Percentiles rank a stretch among this genome's conserved stretches.
phyloP scores from a whole-genome alignment of 257 asterid genomes.

The Solanum tacnaense region DNA sequence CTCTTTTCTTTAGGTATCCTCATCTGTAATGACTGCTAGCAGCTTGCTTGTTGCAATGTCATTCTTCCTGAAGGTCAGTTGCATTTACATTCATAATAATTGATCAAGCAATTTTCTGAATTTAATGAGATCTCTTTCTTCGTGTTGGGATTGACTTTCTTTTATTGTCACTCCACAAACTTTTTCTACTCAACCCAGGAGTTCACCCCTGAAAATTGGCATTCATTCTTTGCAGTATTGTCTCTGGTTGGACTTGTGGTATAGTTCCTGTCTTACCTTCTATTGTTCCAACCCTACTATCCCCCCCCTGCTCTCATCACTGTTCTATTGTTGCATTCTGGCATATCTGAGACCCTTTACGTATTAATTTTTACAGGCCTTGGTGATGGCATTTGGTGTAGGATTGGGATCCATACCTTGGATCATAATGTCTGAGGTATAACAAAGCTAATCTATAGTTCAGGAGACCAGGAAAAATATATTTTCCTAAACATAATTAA shows the following conservation, averaged over 20 bases:
- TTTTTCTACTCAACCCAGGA: slow-evolving; percentile 32
- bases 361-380: slow-evolving; percentile 26
- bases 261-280: slow-evolving; percentile 13
- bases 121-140: not conserved
- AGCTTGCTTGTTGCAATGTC: slow-evolving; percentile 58
- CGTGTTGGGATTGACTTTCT: not conserved
- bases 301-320: not conserved
- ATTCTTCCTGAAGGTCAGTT: slow-evolving; percentile 55
- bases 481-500: not conserved
- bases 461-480: not conserved
- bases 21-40: slow-evolving; percentile 48
- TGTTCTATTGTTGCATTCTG: not conserved
- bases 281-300: not conserved
- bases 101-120: not conserved
- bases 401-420: slow-evolving; percentile 90
- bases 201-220: slow-evolving; percentile 28
- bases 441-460: not conserved
- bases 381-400: slow-evolving; percentile 69
- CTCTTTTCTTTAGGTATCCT: slow-evolving; percentile 43
- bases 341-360: not conserved
- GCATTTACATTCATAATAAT: not conserved
- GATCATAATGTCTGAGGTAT: slow-evolving; percentile 93
- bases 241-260: slow-evolving; percentile 71
- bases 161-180: not conserved
- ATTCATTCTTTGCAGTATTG: slow-evolving; percentile 25